phyloP scores from a whole-genome alignment of 2,329 filamentous ascomycete genomes.

The Phyllosticta capitalensis region DNA sequence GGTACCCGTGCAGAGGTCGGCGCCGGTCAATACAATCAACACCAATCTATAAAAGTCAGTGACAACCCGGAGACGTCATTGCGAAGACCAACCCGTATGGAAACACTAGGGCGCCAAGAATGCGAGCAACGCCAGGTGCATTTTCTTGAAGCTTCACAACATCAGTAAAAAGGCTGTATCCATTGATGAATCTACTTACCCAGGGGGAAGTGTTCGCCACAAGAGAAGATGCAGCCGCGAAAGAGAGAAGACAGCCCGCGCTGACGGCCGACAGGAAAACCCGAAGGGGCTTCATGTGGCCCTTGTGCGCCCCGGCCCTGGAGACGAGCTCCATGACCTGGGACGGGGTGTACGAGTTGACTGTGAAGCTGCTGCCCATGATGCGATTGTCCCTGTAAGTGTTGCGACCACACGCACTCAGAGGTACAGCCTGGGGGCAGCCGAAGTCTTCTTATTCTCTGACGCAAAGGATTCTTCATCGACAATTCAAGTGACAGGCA shows the following conservation, averaged over 20 bases:
- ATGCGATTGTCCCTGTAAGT: neutral
- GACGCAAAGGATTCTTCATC: no score
- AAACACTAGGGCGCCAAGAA: conserved; percentile 6
- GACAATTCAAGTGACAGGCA: no score
- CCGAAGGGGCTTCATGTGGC: conserved; percentile 44
- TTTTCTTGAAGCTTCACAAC: conserved; percentile 5
- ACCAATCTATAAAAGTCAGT: neutral
- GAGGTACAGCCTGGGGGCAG: no score
- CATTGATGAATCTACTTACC: neutral
- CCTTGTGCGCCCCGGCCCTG: conserved; percentile 42
- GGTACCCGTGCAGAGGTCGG: conserved; percentile 8
- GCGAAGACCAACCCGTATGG: neutral
- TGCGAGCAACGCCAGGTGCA: conserved; percentile 1
- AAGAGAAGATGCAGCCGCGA: conserved; percentile 22
- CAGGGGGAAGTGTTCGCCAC: conserved; percentile 7
- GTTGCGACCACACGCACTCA: no score
- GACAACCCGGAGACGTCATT: neutral
- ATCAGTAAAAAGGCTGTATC: neutral
- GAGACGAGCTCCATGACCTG: conserved; percentile 44
- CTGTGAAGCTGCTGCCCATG: neutral
- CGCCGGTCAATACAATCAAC: conserved; percentile 5
- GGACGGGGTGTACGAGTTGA: conserved; percentile 35
- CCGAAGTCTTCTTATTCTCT: no score
- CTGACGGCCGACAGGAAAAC: conserved; percentile 43
- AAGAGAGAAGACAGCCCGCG: conserved; percentile 43